Evolutionary conservation across 176 grass and related monocot species (phyloP).

Genomic region (Stipa capillata): DNA sequence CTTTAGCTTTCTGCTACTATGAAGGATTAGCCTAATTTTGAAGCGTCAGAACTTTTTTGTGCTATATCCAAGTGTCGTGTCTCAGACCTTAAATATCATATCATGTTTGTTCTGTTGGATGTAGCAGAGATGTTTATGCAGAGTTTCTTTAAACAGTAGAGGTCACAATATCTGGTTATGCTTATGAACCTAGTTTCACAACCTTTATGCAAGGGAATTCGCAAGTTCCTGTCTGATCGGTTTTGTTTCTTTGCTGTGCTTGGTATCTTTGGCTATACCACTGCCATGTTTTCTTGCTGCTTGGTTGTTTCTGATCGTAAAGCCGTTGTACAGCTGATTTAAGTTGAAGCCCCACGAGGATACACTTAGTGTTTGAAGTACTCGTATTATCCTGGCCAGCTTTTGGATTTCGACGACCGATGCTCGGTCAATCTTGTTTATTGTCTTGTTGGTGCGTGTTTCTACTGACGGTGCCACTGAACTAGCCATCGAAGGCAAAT

Average conservation of each 20-base stretch:
- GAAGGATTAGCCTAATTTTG: constrained; percentile 27
- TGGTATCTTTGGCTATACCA: too few relatives aligned
- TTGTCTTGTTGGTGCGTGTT: too few relatives aligned
- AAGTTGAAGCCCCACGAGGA: too few relatives aligned
- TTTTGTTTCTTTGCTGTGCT: background rate
- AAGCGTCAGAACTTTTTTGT: constrained; percentile 7
- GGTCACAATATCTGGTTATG: background rate
- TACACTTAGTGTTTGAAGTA: too few relatives aligned
- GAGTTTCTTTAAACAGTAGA: background rate
- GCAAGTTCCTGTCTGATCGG: background rate
- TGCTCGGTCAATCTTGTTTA: too few relatives aligned
- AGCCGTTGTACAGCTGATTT: too few relatives aligned
- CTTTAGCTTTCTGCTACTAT: constrained; percentile 5
- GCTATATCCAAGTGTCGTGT: background rate
- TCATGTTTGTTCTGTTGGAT: background rate
- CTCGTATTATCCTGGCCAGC: too few relatives aligned
- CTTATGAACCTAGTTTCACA: background rate
- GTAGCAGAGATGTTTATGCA: constrained; percentile 20
- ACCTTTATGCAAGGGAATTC: background rate
- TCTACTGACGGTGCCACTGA: too few relatives aligned
- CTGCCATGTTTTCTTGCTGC: too few relatives aligned
- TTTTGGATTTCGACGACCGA: too few relatives aligned
- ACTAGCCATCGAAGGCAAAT: too few relatives aligned
- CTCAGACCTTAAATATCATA: constrained; percentile 8
- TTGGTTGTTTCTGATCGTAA: too few relatives aligned